Conservation (phyloP, 306 rosid species). For the Citrullus mucosospermus region DNA sequence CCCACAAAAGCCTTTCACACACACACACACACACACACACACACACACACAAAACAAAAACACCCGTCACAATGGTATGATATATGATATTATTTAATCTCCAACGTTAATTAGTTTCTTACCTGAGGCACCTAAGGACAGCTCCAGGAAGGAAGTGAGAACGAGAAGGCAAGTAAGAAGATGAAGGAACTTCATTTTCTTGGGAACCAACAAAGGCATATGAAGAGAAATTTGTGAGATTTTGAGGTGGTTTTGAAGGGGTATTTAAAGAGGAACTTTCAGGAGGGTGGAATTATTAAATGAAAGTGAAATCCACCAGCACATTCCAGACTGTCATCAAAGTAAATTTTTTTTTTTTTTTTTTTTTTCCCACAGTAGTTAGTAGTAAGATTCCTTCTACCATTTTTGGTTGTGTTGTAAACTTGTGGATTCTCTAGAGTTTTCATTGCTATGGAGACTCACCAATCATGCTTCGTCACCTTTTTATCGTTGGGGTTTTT, state of each 20-base stretch:
- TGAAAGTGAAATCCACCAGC: not conserved
- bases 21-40: no score
- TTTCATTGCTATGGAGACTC: not conserved
- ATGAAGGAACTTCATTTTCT: constrained; percentile 30
- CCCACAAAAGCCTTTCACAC: constrained; percentile 19
- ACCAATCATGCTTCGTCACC: not conserved
- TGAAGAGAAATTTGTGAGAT: not conserved
- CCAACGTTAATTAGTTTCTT: not conserved
- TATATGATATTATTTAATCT: not conserved
- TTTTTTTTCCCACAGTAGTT: not conserved
- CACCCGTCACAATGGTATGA: no score
- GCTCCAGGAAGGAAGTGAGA: constrained; percentile 33
- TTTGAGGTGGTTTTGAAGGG: not conserved
- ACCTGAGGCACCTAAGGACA: constrained; percentile 50
- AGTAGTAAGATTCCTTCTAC: not conserved
- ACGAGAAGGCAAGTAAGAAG: constrained; percentile 34
- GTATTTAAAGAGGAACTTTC: not conserved
- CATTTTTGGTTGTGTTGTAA: not conserved
- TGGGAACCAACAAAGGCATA: not conserved
- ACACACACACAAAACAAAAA: no score
- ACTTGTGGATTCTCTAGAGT: not conserved
- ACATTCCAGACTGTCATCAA: constrained; percentile 2
- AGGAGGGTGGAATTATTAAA: not conserved
- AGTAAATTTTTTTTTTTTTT: no score
- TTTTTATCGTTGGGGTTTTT: not conserved